Evolutionary conservation across 768 basidiomycete species (phyloP), one percentile per base, ranked within the genome.

Genomic region (Psilocybe cyanescens): DNA sequence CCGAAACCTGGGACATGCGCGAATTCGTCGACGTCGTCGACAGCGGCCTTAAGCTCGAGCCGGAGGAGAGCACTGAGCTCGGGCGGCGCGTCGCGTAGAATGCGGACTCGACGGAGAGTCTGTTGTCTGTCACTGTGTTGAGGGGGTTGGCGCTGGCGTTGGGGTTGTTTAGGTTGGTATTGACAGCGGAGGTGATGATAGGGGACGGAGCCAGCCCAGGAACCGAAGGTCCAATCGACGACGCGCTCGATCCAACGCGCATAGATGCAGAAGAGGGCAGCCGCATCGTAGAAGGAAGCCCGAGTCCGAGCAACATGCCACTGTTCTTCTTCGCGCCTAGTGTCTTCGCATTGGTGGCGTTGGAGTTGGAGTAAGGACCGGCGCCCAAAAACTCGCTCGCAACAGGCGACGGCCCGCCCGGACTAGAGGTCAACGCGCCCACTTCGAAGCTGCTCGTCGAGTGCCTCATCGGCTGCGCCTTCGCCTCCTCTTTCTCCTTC

Each of bases 381-480:
- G 46, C 31, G 16, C 31, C 17, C 17, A 41, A 48, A 45, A 16
- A 33, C 12, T 54, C 41, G 9, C 30, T n/a, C 8, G 29, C 16
- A 29, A n/a, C 28, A 24, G 59, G 30, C 7, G 47, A 19, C 65
- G 67, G 19, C 39, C 59, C 61, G 1, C 62, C 65, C 28, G 76
- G 75, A 41, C 74, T 76, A 8, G 77, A 73, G 55, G 75, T 81
- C 63, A 84, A 77, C 3, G 78, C 75, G n/a, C 90, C 90, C 0
- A 83, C 82, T 68, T 91, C 91, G 66, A 91, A 91, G 67, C 85
- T 86, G 70, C 86, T 86, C 2, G 83, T 79, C 1, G 88, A 89
- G 63, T 78, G 73, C 24, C 85, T 81, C 7, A 76, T 68, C 8
- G 75, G 76, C 72, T 72, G 75, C 5, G 71, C 68, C 59, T 75